Base-by-base conservation (phyloP, 495 filamentous ascomycete species). In the Sphaerosporella brunnea region DNA sequence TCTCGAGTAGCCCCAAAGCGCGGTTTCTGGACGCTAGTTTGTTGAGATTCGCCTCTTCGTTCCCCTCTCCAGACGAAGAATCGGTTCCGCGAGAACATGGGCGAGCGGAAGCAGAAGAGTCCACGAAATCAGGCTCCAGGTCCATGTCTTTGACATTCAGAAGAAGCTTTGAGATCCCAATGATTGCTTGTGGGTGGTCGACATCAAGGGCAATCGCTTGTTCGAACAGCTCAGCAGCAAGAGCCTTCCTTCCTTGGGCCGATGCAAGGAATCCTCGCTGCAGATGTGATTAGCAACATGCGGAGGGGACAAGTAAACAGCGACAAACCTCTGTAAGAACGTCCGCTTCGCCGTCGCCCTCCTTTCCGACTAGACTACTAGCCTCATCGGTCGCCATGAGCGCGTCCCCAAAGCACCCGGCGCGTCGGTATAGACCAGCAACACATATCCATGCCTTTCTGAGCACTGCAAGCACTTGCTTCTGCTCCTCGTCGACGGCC, bases 401-500 rank as follows among this genome's bases (percentile, higher is more conserved):
- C 1, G 82, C 79, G 60, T 96, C 86, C 1, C 80, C 75, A 34
- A 74, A 73, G 61, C 87, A 74, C 1, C 69, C 75, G 9, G 87
- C 84, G 37, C 84, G 74, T 20, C 86, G 75, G 56, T 97, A 96
- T 45, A 95, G 74, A 0, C 78, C 78, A 2, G 83, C 78, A 39
- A 93, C 86, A 50, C 85, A 78, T 10, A 94, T 70, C 90, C 90
- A 97, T 19, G 93, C 75, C 45, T 75, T 77, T n/a, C 53, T 38
- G n/a, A 61, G 39, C 0, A 39, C 43, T 3, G n/a, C 42, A 3
- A 44, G 39, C 20, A 50, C 48, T 36, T 45, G 51, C 21, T 37
- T 51, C 18, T 45, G 46, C 23, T 52, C 61, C 18, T 63, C 61
- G 20, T 51, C 62, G 18, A 52, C 61, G n/a, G 44, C 47, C 13